Evolutionary conservation across 768 basidiomycete species (phyloP).

Genomic region (Trametes punicea): DNA sequence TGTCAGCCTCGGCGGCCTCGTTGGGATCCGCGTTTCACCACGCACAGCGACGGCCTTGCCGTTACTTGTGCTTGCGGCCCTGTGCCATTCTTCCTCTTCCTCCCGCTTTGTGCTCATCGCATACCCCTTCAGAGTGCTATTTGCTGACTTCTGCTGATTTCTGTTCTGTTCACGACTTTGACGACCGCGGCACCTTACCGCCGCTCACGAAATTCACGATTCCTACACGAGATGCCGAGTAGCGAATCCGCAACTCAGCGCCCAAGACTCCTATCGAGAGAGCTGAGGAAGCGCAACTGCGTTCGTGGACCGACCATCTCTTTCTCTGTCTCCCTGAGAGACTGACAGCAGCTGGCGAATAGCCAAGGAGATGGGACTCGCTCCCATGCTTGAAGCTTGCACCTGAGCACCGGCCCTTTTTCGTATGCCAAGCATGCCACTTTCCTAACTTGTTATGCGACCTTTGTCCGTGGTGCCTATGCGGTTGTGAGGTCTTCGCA

Average conservation of each 20-base stretch:
- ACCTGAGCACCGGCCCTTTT: slow-evolving; percentile 24
- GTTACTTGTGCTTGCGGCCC: neutral
- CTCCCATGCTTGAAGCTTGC: slow-evolving; percentile 24
- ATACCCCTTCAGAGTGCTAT: neutral
- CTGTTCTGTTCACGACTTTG: slow-evolving; percentile 10
- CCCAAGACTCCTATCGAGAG: slow-evolving; percentile 18
- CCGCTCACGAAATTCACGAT: slow-evolving; percentile 10
- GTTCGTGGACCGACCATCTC: slow-evolving; percentile 13
- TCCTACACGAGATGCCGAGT: neutral
- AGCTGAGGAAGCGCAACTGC: slow-evolving; percentile 15
- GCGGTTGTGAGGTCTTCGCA: slow-evolving; percentile 14
- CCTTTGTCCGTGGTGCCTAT: slow-evolving; percentile 26
- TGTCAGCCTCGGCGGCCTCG: neutral
- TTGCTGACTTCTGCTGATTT: neutral
- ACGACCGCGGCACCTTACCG: slow-evolving; percentile 4
- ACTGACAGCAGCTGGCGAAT: neutral
- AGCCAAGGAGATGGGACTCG: slow-evolving; percentile 28
- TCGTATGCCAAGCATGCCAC: slow-evolving; percentile 22
- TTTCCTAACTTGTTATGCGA: slow-evolving; percentile 21
- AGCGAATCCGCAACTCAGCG: neutral
- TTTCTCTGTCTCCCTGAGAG: neutral
- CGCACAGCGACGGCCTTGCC: slow-evolving; percentile 5
- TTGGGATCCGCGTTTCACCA: slow-evolving; percentile 14
- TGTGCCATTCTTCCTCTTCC: neutral
- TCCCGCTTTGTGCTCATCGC: neutral